A percentile compares a stretch with the other conserved stretches of the same genome.
These are phyloP conservation scores for Leishmania amazonensis DNA, from an alignment of 208 protist species.

Conservation along the genomic window DNA sequence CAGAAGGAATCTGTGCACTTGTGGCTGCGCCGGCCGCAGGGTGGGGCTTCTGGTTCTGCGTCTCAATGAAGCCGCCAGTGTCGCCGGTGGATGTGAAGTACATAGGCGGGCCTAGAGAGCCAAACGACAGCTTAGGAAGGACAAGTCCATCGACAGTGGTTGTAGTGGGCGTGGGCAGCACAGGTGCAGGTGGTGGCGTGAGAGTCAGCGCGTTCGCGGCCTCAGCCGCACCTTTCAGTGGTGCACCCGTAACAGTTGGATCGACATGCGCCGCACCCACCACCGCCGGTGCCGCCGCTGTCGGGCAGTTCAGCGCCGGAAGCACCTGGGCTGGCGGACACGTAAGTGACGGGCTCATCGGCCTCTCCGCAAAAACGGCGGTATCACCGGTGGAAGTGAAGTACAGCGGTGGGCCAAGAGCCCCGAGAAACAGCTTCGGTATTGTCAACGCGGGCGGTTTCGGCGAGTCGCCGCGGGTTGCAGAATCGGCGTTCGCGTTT, in stretches of 20 bases:
- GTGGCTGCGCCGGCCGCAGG: neutral
- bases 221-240: neutral
- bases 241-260: neutral
- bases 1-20: neutral
- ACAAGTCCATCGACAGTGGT: constrained; percentile 18
- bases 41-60: constrained; percentile 14
- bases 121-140: constrained; percentile 56
- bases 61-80: constrained; percentile 45
- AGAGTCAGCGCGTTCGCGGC: neutral
- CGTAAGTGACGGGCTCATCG: constrained; percentile 1
- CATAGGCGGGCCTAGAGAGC: constrained; percentile 42
- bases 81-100: constrained; percentile 78
- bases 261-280: neutral
- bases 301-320: neutral
- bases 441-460: constrained; percentile 28
- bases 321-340: neutral
- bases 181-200: neutral
- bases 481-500: neutral
- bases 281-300: neutral
- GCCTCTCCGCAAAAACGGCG: constrained; percentile 34
- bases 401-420: constrained; percentile 59
- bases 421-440: constrained; percentile 51
- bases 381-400: constrained; percentile 67
- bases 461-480: neutral
- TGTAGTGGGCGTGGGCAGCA: constrained; percentile 2